Percentiles rank a stretch among this genome's conserved stretches.
phyloP scores from a whole-genome alignment of 2,329 filamentous ascomycete species.

The Phialophora macrospora region DNA sequence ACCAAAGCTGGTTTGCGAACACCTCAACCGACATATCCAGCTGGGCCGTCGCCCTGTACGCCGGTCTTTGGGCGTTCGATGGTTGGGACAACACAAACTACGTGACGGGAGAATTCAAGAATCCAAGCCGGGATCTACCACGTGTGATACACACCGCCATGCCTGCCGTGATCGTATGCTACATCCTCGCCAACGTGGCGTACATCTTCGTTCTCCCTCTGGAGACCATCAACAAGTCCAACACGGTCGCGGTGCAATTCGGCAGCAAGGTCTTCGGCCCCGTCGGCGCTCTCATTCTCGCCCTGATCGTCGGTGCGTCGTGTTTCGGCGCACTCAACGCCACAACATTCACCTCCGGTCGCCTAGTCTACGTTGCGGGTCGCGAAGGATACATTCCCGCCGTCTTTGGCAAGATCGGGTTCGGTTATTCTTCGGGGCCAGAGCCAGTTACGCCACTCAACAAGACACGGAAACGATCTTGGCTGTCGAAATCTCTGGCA shows the following conservation, averaged over 20 bases:
- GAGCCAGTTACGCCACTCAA: constrained; percentile 39
- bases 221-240: constrained; percentile 78
- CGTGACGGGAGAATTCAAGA: constrained; percentile 94
- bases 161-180: constrained; percentile 87
- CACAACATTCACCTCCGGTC: constrained; percentile 88
- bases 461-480: constrained; percentile 55
- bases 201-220: constrained; percentile 94
- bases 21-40: constrained; percentile 79
- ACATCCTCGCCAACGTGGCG: constrained; percentile 86
- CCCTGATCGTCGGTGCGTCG: constrained; percentile 84
- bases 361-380: constrained; percentile 89
- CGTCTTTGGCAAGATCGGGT: constrained; percentile 81
- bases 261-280: constrained; percentile 87
- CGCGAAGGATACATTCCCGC: constrained; percentile 92
- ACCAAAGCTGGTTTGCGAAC: constrained; percentile 82
- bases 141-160: constrained; percentile 96
- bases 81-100: constrained; percentile 99
- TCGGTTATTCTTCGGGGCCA: constrained; percentile 51
- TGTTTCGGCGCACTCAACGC: constrained; percentile 96
- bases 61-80: constrained; percentile 96
- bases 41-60: constrained; percentile 94
- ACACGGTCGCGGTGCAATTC: constrained; percentile 96
- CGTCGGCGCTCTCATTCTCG: constrained; percentile 79
- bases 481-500: constrained; percentile 64
- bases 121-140: constrained; percentile 85